Percentiles rank a stretch among this genome's conserved stretches.
Evolutionary conservation across 805 yeast species (phyloP).

Genomic region (Lipomyces anomalus): DNA sequence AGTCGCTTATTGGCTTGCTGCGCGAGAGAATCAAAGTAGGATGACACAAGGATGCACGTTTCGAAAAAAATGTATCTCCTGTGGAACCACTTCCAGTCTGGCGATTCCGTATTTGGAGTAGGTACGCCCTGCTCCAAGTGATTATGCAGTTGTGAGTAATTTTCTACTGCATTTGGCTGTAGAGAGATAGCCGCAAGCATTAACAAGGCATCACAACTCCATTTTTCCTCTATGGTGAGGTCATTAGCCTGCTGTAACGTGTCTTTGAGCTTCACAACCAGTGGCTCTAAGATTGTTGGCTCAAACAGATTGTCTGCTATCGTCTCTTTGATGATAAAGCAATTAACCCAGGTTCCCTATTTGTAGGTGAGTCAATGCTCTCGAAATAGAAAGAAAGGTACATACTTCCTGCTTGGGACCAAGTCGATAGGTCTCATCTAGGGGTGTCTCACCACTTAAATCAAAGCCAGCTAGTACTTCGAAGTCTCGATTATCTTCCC

Average conservation of each 20-base stretch:
- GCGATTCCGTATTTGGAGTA: not conserved
- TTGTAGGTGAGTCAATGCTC: too few relatives aligned
- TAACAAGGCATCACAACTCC: conserved; percentile 30
- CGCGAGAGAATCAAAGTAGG: conserved; percentile 4
- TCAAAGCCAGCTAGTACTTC: conserved; percentile 50
- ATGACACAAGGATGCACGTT: conserved; percentile 11
- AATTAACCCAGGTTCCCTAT: conserved; percentile 39
- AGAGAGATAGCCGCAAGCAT: conserved; percentile 16
- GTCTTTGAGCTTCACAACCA: conserved; percentile 24
- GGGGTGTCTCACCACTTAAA: conserved; percentile 30
- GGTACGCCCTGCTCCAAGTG: not conserved
- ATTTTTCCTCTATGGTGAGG: conserved; percentile 37
- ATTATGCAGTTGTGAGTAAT: not conserved
- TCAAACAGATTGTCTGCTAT: conserved; percentile 34
- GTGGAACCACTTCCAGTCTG: conserved; percentile 17
- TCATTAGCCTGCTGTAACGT: conserved; percentile 12
- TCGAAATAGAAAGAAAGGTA: too few relatives aligned
- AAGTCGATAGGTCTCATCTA: conserved; percentile 25
- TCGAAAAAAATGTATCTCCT: conserved; percentile 11
- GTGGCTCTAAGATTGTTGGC: conserved; percentile 25
- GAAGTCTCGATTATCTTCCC: conserved; percentile 56
- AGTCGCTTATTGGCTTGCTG: conserved; percentile 1
- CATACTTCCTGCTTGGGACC: conserved; percentile 29
- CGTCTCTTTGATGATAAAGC: conserved; percentile 39
- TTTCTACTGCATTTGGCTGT: not conserved